A percentile compares a stretch with the other conserved stretches of the same genome.
phyloP scores from a whole-genome alignment of 805 yeast species.

The Wickerhamomyces queroliae region DNA sequence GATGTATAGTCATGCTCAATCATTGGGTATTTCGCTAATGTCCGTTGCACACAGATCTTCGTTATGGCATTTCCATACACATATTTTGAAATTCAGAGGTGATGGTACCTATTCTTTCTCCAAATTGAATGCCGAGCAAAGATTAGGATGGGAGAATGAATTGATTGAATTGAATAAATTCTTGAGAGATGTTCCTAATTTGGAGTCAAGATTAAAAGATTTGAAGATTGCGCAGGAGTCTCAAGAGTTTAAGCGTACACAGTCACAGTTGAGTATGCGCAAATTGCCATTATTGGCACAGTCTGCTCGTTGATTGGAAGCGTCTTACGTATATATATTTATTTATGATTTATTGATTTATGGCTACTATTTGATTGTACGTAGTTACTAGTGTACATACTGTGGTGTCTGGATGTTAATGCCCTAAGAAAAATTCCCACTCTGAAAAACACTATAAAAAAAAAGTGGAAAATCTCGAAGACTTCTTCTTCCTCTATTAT shows the following conservation, averaged over 20 bases:
- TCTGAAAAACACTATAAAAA: too few species aligned
- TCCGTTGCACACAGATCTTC: conserved; percentile 93
- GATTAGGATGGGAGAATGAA: conserved; percentile 75
- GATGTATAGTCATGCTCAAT: conserved; percentile 80
- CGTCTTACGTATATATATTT: too few species aligned
- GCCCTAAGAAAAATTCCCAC: too few species aligned
- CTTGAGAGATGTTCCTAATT: conserved; percentile 62
- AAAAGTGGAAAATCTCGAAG: too few species aligned
- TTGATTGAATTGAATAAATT: conserved; percentile 62
- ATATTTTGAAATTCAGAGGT: conserved; percentile 82
- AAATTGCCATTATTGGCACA: not conserved
- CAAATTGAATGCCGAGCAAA: conserved; percentile 63
- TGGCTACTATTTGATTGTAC: too few species aligned
- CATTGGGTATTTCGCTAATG: conserved; percentile 70
- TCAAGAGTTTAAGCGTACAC: conserved; percentile 23
- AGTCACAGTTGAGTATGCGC: conserved; percentile 17
- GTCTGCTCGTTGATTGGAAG: not conserved
- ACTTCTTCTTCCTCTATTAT: too few species aligned
- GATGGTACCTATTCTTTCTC: conserved; percentile 61
- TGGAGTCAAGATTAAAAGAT: conserved; percentile 61
- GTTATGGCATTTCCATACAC: conserved; percentile 86
- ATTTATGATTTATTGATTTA: too few species aligned
- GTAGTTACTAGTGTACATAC: too few species aligned
- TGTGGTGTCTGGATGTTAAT: too few species aligned
- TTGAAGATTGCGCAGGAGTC: conserved; percentile 47